Evolutionary conservation across 352 stramenopile genomes (phyloP), one percentile per base, ranked within the genome.

Genomic region (Pythium brassicae): DNA sequence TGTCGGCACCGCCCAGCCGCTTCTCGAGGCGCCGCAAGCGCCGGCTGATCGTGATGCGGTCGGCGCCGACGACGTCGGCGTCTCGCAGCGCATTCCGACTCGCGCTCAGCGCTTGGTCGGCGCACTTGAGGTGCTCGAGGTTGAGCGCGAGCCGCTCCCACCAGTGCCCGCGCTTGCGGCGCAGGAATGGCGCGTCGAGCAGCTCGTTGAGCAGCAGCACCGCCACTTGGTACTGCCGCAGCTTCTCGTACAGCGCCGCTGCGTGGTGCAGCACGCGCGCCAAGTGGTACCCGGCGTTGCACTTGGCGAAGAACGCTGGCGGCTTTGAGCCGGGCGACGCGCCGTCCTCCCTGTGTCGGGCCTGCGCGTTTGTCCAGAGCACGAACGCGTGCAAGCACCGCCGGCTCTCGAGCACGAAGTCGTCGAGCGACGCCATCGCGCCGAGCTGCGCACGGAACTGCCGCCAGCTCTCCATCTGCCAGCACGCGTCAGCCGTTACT

Each of bases 61-160:
- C 79, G 14, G 74, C 64, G 11, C 68, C 77, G 26, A 85, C 54
- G 4, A 91, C 74, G n/a, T 78, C 67, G 0, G 61, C 50, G 56
- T 94, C 81, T 5, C 70, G 52, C 7, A 94, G 50, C 15, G 78
- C 82, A 51, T 87, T 78, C 23, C 62, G 23, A 43, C 79, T 91
- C 1, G 78, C 66, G 11, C 52, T 57, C 48, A 42, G 57, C 26
- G 81, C 81, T 63, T 91, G 74, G 12, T 75, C 57, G 9, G 55
- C 39, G 27, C 76, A 81, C 43, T 92, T 90, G 17, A 90, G 54
- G 61, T 90, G 76, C 59, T 92, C 82, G 54, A 83, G 57, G 35
- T 92, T 92, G 39, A 90, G 56, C 3, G 83, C 78, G 4, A 94
- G 63, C 8, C 83, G 76, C 48, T 87, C 72, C 66, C 82, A 93